Base-by-base conservation (phyloP, 164 flowering plant genomes). In the Litsea cubeba region DNA sequence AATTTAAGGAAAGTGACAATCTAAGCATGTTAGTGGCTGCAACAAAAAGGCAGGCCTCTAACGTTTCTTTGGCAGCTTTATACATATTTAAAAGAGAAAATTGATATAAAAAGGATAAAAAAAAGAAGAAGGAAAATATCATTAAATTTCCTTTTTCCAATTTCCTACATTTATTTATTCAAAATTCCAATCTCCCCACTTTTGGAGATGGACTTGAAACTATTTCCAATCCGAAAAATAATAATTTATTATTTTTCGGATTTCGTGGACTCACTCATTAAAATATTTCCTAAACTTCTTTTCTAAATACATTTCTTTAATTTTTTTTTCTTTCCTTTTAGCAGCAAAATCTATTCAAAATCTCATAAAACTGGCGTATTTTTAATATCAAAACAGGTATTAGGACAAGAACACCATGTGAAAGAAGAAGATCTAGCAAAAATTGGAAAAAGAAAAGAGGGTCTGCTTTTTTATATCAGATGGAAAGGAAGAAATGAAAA, bases 1-100 rank as follows among this genome's bases (percentile, higher is more conserved):
- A 77, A 80, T 79, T 73, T 81, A 65, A 80, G 81, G 72, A 75
- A 83, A 85, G 81, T 78, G 87, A 87, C 88, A 91, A 82, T 81
- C 60, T 54, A 81, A 82, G 79, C 79, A 80, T 84, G 91, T 82
- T 87, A 85, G 89, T 82, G 79, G 89, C 83, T 40, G 46, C 46
- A 79, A 82, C 81, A 77, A 85, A 80, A 84, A 74, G 73, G 72
- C 74, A 62, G 70, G 80, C 65, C 72, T 77, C 76, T 50, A 64
- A 74, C 69, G 72, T 72, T 80, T 22, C 8, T 72, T 82, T 76
- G 76, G 77, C 84, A 82, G 81, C 82, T 79, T 82, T 76, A 79
- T 79, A 74, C 22, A 35, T 23, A 24, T 28, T 57, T 49, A 71
- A 69, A 79, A 65, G 6, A 20, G 67, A 74, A 50, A 25, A 64